A percentile compares a stretch with the other conserved stretches of the same genome.
Conservation (phyloP, 2,329 filamentous ascomycete species). For the Calonectria hawksworthii region DNA sequence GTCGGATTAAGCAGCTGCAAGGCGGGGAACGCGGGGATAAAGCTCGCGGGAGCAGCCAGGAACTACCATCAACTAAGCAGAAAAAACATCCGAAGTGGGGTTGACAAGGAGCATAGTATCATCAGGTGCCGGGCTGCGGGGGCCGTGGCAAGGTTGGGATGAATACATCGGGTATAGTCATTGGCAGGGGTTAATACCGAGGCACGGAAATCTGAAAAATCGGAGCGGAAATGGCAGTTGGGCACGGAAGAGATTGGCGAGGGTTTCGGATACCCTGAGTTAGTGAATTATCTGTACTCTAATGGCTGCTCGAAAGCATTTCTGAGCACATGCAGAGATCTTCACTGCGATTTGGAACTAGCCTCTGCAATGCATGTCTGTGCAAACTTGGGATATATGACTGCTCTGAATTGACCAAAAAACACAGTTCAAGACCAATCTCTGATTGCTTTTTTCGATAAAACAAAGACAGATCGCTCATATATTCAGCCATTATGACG, state of each 20-base stretch:
- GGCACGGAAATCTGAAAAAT: not conserved
- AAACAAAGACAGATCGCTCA: not conserved
- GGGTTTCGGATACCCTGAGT: not conserved
- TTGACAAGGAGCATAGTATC: not conserved
- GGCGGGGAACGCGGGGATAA: constrained; percentile 1
- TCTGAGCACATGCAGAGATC: not conserved
- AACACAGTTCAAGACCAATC: not conserved
- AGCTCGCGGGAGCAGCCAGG: constrained; percentile 3
- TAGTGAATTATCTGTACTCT: not conserved
- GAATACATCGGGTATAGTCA: not conserved
- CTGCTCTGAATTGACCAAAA: not conserved
- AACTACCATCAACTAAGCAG: not conserved
- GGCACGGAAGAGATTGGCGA: not conserved
- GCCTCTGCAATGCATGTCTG: not conserved
- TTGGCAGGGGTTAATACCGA: not conserved
- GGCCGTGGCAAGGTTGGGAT: not conserved
- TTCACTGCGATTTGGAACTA: not conserved
- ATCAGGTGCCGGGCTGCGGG: not conserved
- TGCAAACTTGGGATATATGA: not conserved
- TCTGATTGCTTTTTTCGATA: not conserved
- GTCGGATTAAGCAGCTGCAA: constrained; percentile 2
- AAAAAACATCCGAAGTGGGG: constrained; percentile 1
- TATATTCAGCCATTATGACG: not conserved
- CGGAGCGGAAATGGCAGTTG: constrained; percentile 5
- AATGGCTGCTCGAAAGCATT: not conserved